Evolutionary conservation across 257 asterid species (phyloP).

Genomic region (Nicotiana obtusifolia): DNA sequence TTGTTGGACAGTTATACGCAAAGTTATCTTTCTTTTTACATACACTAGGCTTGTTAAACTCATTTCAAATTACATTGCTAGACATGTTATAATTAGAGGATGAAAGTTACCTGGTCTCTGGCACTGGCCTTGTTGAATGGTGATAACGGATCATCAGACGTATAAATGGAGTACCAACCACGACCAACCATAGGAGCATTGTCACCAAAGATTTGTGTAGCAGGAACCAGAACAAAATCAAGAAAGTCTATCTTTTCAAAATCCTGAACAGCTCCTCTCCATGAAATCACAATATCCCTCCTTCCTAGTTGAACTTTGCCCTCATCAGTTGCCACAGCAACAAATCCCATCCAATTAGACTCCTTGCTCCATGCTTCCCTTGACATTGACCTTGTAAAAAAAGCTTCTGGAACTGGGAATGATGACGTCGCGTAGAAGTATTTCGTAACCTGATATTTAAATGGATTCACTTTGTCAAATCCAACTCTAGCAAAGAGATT

Average conservation of each 20-base stretch:
- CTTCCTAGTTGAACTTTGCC: slow-evolving; percentile 46
- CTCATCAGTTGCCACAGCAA: slow-evolving; percentile 59
- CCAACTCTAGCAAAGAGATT: slow-evolving; percentile 33
- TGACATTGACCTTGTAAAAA: slow-evolving; percentile 25
- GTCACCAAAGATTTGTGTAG: slow-evolving; percentile 27
- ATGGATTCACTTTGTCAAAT: slow-evolving; percentile 25
- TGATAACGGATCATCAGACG: slow-evolving; percentile 14
- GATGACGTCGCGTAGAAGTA: slow-evolving; percentile 44
- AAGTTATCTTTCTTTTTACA: too few relatives aligned
- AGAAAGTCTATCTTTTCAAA: slow-evolving; percentile 44
- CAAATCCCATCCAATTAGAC: slow-evolving; percentile 52
- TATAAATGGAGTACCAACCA: slow-evolving; percentile 33
- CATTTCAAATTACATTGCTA: too few relatives aligned
- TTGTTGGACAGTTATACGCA: too few relatives aligned
- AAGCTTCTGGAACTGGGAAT: slow-evolving; percentile 32
- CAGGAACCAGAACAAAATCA: slow-evolving; percentile 29
- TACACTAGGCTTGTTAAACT: too few relatives aligned
- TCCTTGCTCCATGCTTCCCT: slow-evolving; percentile 21
- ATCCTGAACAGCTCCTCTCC: slow-evolving; percentile 45
- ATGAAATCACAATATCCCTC: slow-evolving; percentile 48
- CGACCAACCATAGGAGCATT: slow-evolving; percentile 13
- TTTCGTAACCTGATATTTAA: slow-evolving; percentile 29
- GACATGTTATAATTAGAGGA: too few relatives aligned
- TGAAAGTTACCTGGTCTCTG: slow-evolving; percentile 29
- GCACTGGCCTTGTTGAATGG: slow-evolving; percentile 27